Percentiles rank a stretch among this genome's conserved stretches.
Evolutionary conservation across 2,329 filamentous ascomycete genomes (phyloP).

Genomic region (Phialemonium atrogriseum): DNA sequence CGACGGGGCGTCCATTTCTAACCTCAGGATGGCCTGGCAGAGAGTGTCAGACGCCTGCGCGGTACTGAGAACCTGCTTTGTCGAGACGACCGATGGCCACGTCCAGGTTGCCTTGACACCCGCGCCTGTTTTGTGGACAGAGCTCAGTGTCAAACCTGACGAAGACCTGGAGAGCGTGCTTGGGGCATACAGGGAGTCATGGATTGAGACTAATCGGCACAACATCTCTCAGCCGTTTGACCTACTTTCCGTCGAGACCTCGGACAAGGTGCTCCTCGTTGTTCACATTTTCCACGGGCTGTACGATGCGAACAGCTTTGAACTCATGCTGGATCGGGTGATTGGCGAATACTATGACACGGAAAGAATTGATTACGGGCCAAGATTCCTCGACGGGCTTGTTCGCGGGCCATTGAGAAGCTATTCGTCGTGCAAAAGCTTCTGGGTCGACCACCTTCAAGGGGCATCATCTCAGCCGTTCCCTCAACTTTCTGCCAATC

Average conservation of each 20-base stretch:
- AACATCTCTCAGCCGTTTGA: conserved; percentile 45
- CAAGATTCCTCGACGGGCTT: conserved; percentile 59
- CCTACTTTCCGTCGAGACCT: conserved; percentile 29
- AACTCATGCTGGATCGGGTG: conserved; percentile 55
- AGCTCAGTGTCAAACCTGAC: conserved; percentile 19
- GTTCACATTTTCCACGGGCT: conserved; percentile 76
- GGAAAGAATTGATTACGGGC: conserved; percentile 22
- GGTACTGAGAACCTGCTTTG: conserved; percentile 65
- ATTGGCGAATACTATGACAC: conserved; percentile 36
- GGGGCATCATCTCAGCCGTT: conserved; percentile 18
- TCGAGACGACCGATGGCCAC: conserved; percentile 65
- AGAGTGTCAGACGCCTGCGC: conserved; percentile 42
- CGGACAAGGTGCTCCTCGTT: conserved; percentile 31
- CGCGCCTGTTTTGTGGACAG: conserved; percentile 33
- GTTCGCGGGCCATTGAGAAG: conserved; percentile 58
- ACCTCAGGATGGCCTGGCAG: conserved; percentile 50
- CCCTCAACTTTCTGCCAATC: conserved; percentile 6
- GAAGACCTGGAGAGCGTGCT: conserved; percentile 24
- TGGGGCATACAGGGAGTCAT: conserved; percentile 30
- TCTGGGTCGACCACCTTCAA: conserved; percentile 58
- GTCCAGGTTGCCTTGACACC: conserved; percentile 59
- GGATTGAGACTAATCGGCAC: conserved; percentile 44
- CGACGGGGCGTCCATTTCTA: conserved; percentile 29
- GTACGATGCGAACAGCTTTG: conserved; percentile 77
- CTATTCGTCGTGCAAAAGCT: conserved; percentile 34